Conservation (phyloP, 352 stramenopile genomes). For the Achlya hypogyna region DNA sequence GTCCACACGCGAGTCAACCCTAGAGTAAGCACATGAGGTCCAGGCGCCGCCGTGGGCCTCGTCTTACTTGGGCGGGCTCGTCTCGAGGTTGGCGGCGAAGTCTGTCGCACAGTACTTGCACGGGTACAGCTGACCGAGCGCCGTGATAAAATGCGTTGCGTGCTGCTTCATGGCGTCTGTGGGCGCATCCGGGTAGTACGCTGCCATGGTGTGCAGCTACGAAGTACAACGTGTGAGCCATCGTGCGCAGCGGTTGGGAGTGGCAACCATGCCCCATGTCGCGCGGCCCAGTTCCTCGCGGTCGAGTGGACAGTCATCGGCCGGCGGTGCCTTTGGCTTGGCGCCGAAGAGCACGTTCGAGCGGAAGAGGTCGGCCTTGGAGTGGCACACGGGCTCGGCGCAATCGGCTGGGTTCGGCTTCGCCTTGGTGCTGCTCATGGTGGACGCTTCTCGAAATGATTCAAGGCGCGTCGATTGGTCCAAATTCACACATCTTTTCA, state of each 20-base stretch:
- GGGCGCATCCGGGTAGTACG: slow-evolving; percentile 95
- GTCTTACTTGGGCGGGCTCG: slow-evolving; percentile 83
- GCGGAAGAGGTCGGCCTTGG: slow-evolving; percentile 80
- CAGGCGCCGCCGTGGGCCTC: background rate
- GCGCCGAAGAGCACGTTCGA: slow-evolving; percentile 42
- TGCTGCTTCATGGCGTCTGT: slow-evolving; percentile 82
- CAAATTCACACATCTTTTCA: no score
- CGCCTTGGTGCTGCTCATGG: background rate
- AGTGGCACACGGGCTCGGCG: slow-evolving; percentile 72
- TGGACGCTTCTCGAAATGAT: background rate
- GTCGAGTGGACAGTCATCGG: slow-evolving; percentile 69
- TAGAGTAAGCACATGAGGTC: slow-evolving; percentile 20
- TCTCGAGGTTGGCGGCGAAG: slow-evolving; percentile 91
- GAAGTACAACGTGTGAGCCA: background rate
- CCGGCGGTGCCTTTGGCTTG: slow-evolving; percentile 15
- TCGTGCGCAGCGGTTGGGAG: background rate
- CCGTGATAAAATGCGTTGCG: slow-evolving; percentile 85
- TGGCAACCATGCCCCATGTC: slow-evolving; percentile 78
- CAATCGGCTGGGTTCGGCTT: slow-evolving; percentile 29
- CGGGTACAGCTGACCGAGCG: slow-evolving; percentile 89
- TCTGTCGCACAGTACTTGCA: slow-evolving; percentile 92
- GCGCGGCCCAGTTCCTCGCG: slow-evolving; percentile 78
- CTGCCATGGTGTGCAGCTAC: slow-evolving; percentile 89
- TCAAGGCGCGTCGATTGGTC: no score
- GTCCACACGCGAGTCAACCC: slow-evolving; percentile 84